Base-by-base conservation (phyloP, 495 filamentous ascomycete species). In the Mytilinidion resinicola region DNA sequence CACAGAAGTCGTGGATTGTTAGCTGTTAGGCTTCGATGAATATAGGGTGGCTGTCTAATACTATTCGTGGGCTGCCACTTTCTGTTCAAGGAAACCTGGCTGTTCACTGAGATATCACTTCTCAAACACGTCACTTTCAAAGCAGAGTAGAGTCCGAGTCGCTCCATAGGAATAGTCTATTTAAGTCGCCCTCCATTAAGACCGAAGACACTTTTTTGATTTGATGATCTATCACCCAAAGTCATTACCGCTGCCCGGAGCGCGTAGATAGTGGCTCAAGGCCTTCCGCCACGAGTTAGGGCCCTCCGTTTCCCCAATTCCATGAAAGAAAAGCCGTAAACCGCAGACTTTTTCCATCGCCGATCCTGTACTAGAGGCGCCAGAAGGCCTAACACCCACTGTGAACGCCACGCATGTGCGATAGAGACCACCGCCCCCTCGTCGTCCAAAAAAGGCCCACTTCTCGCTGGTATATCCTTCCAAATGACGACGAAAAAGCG, bases 351-450 rank as follows among this genome's bases (percentile, higher is more conserved):
- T 65, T 15, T 61, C 61, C 54, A 37, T 65, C 59, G 51, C 48
- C 44, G 34, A 56, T 51, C 58, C 59, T 46, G 10, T 19, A 48
- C 47, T 17, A 61, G 54, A 43, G 63, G 43, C 58, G 50, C 61
- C 59, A 53, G 54, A 61, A 51, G 51, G 57, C 37, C 25, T 30
- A 30, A 30, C 19, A 58, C 36, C 62, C 63, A 38, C 55, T 51
- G 50, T 62, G 43, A 66, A 66, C 63, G 63, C 63, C 63, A 62
- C 62, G 55, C 60, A 66, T 66, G 63, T 66, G 63, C 63, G 59
- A 59, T 65, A 49, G 53, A 62, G 21, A 44, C 53, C 48, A 51
- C 20, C 49, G 55, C 56, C 62, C 61, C 60, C 61, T 50, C 56
- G 63, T 59, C 56, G 59, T 59, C 56, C 47, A 47, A 52, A 59